Base-by-base conservation (phyloP, 768 basidiomycete genomes). In the Phallus indusiatus region DNA sequence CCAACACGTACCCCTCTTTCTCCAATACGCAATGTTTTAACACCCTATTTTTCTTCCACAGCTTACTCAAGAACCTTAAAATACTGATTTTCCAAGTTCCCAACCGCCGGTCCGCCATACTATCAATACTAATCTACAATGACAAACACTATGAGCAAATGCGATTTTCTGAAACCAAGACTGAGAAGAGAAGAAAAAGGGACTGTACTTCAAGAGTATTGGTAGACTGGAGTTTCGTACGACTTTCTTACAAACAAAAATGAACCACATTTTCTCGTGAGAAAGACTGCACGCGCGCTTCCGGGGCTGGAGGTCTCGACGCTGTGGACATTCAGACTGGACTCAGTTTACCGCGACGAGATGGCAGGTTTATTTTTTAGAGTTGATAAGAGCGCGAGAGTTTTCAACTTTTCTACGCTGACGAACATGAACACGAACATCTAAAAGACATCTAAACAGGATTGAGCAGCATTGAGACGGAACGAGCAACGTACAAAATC, bases 31-130 rank as follows among this genome's bases (percentile, higher is more conserved):
- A 96, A 70, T 5, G 95, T 95, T 60, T 84, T 79, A 47, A 85
- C 75, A 5, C 85, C 84, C 95, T 94, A 99, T 65, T 94, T 91
- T 48, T 89, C 84, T 53, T 78, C 75, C 0, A 99, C 84, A 21
- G 92, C 88, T 42, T 76, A 73, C 68, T 95, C 91, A 54, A 99
- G 77, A 0, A 89, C 85, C 63, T 84, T 81, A 75, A 94, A 95
- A 84, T 90, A 96, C 4, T 79, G 79, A 60, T 87, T 86, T 56
- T 90, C 82, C 46, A 95, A 78, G 56, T 88, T 83, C 94, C 93
- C 1, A 99, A 78, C 95, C 95, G 98, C 94, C 94, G 97, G 65
- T 94, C 87, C 0, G 93, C 94, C 1, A 81, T 86, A 60, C 91
- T 88, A 47, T 88, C 83, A 55, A 96, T 82, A 18, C 75, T 78